These are phyloP conservation scores for Solanum etuberosum DNA, from an alignment of 257 asterid genomes.

Conservation along the genomic window DNA sequence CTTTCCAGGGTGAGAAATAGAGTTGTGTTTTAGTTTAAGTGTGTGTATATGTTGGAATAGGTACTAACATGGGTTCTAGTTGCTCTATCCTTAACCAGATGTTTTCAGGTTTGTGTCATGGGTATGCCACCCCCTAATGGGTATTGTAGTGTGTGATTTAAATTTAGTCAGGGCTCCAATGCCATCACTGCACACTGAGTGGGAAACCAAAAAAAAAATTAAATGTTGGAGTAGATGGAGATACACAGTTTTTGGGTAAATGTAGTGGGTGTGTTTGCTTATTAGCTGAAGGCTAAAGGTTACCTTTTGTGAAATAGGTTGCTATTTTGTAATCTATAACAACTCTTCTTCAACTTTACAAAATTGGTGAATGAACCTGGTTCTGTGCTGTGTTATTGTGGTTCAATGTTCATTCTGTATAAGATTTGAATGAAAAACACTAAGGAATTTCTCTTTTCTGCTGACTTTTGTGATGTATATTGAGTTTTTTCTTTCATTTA, in stretches of 20 bases:
- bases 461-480: neutral
- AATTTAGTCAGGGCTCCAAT: neutral
- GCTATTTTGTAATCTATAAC: no score
- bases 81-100: no score
- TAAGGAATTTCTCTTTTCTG: neutral
- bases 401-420: neutral
- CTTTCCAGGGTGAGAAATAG: neutral
- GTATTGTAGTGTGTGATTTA: neutral
- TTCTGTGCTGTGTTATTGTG: neutral
- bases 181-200: fast-evolving
- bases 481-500: neutral
- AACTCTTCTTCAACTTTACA: no score
- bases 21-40: neutral
- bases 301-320: no score
- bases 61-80: no score
- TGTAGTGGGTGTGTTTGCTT: neutral
- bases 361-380: neutral
- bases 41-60: no score
- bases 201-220: neutral
- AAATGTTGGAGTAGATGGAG: no score
- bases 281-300: neutral
- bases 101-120: neutral
- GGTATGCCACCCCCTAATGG: neutral
- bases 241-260: neutral
- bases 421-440: neutral